phyloP scores from a whole-genome alignment of 1,139 yeast genomes.

The Entelexis paramagnoliae region DNA sequence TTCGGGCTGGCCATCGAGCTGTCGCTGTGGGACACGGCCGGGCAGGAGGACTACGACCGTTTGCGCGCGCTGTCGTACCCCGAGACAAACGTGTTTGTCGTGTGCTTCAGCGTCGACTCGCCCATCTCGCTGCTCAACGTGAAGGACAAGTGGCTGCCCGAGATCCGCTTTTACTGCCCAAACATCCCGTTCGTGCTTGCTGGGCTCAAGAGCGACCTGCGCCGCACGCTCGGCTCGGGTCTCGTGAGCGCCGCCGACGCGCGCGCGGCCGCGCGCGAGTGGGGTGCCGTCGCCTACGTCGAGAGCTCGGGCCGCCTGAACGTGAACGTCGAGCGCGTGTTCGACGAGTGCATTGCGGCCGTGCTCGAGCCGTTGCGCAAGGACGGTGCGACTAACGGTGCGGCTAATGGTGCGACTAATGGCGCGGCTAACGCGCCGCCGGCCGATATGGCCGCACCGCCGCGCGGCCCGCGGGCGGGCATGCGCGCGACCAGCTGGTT shows the following conservation, averaged over 20 bases:
- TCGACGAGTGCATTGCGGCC: constrained; percentile 55
- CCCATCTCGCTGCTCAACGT: constrained; percentile 58
- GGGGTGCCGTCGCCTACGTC: constrained; percentile 75
- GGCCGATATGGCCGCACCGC: too few species aligned
- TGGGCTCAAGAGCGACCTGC: constrained; percentile 80
- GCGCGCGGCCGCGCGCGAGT: constrained; percentile 61
- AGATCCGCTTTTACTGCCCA: constrained; percentile 69
- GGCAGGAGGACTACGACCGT: constrained; percentile 70
- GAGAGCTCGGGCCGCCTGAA: constrained; percentile 94
- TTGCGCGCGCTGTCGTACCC: constrained; percentile 58
- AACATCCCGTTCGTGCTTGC: constrained; percentile 74
- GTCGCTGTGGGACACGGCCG: constrained; percentile 97
- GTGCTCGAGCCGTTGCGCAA: constrained; percentile 9
- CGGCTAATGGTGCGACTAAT: too few species aligned
- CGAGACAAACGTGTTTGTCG: constrained; percentile 56
- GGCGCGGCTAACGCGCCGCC: too few species aligned
- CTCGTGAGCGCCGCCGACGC: constrained; percentile 9
- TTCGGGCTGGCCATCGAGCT: constrained; percentile 85
- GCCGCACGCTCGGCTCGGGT: constrained; percentile 42
- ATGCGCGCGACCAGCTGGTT: not conserved
- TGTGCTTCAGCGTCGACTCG: constrained; percentile 58
- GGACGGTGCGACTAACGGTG: too few species aligned
- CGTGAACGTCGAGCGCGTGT: constrained; percentile 82
- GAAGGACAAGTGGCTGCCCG: constrained; percentile 57
- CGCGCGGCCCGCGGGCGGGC: not conserved